Evolutionary conservation across 2,329 filamentous ascomycete species (phyloP).

Genomic region (Diaporthe sp.): DNA sequence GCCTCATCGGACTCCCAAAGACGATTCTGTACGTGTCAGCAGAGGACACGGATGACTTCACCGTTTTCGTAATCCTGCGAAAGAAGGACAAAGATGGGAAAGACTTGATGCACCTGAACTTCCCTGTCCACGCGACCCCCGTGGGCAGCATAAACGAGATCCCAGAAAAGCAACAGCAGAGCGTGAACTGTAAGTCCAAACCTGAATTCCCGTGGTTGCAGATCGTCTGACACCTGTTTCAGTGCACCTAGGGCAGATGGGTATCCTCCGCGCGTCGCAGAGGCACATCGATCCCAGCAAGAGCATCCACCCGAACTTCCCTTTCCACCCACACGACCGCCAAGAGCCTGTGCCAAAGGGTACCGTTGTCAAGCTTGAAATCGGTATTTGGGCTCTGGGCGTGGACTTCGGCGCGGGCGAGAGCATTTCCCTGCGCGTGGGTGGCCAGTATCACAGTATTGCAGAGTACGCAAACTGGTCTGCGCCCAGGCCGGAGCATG

Average conservation of each 20-base stretch:
- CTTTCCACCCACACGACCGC: conserved; percentile 54
- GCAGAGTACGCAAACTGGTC: conserved; percentile 57
- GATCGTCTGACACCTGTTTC: neutral
- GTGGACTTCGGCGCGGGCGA: conserved; percentile 61
- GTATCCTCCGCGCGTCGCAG: conserved; percentile 60
- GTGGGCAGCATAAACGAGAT: conserved; percentile 49
- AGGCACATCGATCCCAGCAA: conserved; percentile 52
- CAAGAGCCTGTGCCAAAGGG: conserved; percentile 58
- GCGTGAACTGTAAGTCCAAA: conserved; percentile 49
- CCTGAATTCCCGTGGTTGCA: neutral
- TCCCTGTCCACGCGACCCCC: conserved; percentile 52
- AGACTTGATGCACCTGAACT: conserved; percentile 57
- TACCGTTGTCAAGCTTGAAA: conserved; percentile 59
- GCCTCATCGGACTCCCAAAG: conserved; percentile 62
- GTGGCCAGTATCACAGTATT: conserved; percentile 53
- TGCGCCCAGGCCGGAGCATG: conserved; percentile 54
- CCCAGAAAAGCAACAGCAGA: conserved; percentile 53
- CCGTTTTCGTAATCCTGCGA: conserved; percentile 58
- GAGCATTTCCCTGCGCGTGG: conserved; percentile 46
- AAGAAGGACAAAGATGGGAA: conserved; percentile 60
- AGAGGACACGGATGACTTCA: conserved; percentile 58
- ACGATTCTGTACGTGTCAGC: conserved; percentile 61
- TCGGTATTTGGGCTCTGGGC: conserved; percentile 63
- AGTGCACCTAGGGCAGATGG: conserved; percentile 57
- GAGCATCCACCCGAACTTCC: conserved; percentile 51